phyloP scores from a whole-genome alignment of 352 stramenopile genomes.

The Pythium monospermum region DNA sequence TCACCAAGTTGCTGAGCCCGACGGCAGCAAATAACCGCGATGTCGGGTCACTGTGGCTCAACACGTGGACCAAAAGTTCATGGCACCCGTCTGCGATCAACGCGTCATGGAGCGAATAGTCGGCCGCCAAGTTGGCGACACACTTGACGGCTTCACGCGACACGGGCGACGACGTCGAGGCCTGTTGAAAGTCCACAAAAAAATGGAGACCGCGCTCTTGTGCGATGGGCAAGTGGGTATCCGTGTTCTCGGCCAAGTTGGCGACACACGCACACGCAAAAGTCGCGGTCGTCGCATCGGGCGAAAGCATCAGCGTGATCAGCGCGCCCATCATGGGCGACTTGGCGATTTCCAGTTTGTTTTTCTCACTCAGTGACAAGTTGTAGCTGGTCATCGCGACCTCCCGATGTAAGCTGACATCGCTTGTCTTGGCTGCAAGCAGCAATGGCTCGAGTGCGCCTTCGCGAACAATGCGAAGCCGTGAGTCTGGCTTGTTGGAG shows the following conservation, averaged over 20 bases:
- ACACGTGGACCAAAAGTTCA: slow-evolving; percentile 74
- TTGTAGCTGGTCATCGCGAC: slow-evolving; percentile 89
- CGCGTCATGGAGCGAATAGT: slow-evolving; percentile 86
- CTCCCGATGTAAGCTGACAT: slow-evolving; percentile 82
- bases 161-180: slow-evolving; percentile 29
- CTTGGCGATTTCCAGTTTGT: slow-evolving; percentile 90
- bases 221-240: slow-evolving; percentile 84
- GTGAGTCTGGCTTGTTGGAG: slow-evolving; percentile 73
- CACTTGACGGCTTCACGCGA: slow-evolving; percentile 68
- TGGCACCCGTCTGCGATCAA: slow-evolving; percentile 76
- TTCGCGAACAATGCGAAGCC: slow-evolving; percentile 86
- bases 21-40: slow-evolving; percentile 86
- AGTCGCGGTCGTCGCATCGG: slow-evolving; percentile 59
- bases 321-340: slow-evolving; percentile 78
- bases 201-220: slow-evolving; percentile 69
- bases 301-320: slow-evolving; percentile 80
- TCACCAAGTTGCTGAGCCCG: slow-evolving; percentile 88
- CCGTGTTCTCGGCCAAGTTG: slow-evolving; percentile 91
- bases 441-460: slow-evolving; percentile 87
- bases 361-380: slow-evolving; percentile 91
- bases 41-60: slow-evolving; percentile 52
- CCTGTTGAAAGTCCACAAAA: slow-evolving; percentile 62
- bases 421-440: slow-evolving; percentile 67
- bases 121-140: slow-evolving; percentile 61
- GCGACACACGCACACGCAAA: slow-evolving; percentile 84